phyloP scores from a whole-genome alignment of 1,139 yeast genomes.

The Blastobotrys capitulatus region DNA sequence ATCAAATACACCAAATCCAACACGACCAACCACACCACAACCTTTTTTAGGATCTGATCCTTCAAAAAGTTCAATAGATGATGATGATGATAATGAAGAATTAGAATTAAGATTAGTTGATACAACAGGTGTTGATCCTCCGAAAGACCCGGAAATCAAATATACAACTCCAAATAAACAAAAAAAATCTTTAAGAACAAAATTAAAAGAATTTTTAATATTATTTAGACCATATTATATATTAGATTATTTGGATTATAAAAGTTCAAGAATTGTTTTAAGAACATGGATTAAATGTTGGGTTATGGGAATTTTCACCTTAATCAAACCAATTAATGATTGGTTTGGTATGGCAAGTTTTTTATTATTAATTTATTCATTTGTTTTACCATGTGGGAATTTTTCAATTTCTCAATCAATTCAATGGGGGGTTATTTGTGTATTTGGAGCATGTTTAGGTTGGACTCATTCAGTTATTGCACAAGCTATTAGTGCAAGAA shows the following conservation, averaged over 20 bases:
- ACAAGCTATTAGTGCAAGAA: conserved; percentile 24
- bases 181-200: not conserved
- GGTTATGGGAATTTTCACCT: conserved; percentile 21
- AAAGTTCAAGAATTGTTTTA: conserved; percentile 23
- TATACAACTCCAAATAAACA: not conserved
- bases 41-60: not conserved
- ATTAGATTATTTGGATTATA: conserved; percentile 26
- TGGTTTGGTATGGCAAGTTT: conserved; percentile 29
- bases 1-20: too few relatives aligned
- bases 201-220: not conserved
- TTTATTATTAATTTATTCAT: conserved; percentile 24
- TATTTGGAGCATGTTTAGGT: conserved; percentile 19
- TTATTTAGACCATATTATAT: conserved; percentile 25
- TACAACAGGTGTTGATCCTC: conserved; percentile 8
- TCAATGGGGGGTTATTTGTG: conserved; percentile 18
- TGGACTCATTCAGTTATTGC: conserved; percentile 23
- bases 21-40: not conserved
- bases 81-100: not conserved
- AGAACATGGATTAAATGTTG: conserved; percentile 29
- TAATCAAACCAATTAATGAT: conserved; percentile 16
- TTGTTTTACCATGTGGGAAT: conserved; percentile 28
- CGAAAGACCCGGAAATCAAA: conserved; percentile 1
- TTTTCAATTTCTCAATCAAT: conserved; percentile 23
- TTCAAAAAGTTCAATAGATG: not conserved
- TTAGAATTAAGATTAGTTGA: conserved; percentile 4